Base-by-base conservation (phyloP, 129 eudicot genomes). In the Erigeron canadensis region DNA sequence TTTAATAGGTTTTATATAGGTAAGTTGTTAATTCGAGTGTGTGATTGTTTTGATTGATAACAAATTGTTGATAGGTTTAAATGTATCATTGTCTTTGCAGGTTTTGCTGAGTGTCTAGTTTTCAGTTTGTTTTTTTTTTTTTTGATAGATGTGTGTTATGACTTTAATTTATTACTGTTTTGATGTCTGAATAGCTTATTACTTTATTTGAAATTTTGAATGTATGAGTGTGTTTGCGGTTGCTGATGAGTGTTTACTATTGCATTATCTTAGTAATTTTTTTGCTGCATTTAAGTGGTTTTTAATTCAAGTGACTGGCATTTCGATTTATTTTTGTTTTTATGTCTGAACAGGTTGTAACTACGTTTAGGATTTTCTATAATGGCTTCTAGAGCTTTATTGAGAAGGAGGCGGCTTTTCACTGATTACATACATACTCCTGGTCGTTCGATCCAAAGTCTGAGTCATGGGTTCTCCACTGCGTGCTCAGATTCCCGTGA, bases 371-470 rank as follows among this genome's bases (percentile, higher is more conserved):
- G 74, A 57, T 23, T 16, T 43, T 70, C 42, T 13, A 46, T 75
- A 70, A 90, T 91, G 97, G 95, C 97, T 72, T 85, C 91, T 65
- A 71, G 95, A 82, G 91, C 95, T 61, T 81, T 91, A 77, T 71
- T 91, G 73, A 81, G 79, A 76, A 85, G 83, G 84, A 80, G 80
- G 57, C 79, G 68, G 75, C 41, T 69, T 79, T 72, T 91, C 13
- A 61, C 84, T 2, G 87, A 82, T 76, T 82, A 88, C 15, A 42
- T 82, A 58, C 79, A 76, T 64, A 6, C 19, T 19, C 73, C 84
- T 40, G 47, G 75, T 41, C 80, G 76, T 43, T 80, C 79, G n/a
- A 60, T 78, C 85, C 84, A 77, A 66, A 83, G 83, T 70, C 85
- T 81, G 71, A 82, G 87, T 69, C 86, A 80, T 17, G 86, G 88